phyloP scores from a whole-genome alignment of 1,139 yeast species.

The Saccharomyces hybrid region DNA sequence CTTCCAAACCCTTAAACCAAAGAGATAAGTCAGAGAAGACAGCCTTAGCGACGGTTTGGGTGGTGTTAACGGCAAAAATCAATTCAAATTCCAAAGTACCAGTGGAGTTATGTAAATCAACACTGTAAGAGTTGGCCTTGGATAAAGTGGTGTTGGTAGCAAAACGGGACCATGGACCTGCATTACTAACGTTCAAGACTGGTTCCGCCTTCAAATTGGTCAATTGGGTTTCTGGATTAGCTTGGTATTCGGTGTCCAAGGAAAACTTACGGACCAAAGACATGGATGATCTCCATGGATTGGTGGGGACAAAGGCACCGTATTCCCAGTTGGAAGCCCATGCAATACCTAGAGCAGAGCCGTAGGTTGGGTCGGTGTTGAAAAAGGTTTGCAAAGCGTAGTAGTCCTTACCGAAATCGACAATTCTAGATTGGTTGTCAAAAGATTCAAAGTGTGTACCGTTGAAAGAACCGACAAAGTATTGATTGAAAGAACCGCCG shows the following conservation, averaged over 20 bases:
- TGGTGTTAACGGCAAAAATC: constrained; percentile 13
- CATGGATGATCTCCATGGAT: constrained; percentile 33
- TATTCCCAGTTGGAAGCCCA: constrained; percentile 40
- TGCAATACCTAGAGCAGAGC: constrained; percentile 30
- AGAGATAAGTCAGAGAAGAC: constrained; percentile 14
- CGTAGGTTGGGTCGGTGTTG: constrained; percentile 16
- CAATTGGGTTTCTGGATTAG: constrained; percentile 22
- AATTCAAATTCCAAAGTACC: constrained; percentile 10
- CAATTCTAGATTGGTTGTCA: constrained; percentile 24
- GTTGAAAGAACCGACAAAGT: constrained; percentile 37
- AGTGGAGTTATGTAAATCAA: background rate
- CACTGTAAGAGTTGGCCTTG: background rate
- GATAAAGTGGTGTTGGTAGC: background rate
- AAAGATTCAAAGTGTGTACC: constrained; percentile 32
- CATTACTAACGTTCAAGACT: constrained; percentile 8
- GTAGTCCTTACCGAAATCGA: constrained; percentile 35
- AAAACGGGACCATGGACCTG: background rate
- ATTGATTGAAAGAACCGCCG: constrained; percentile 36
- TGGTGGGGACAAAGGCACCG: constrained; percentile 31
- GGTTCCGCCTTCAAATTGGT: constrained; percentile 26
- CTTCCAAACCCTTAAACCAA: constrained; percentile 11
- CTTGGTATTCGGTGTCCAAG: constrained; percentile 19
- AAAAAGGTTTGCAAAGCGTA: constrained; percentile 34
- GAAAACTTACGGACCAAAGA: constrained; percentile 30
- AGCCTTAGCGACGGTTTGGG: constrained; percentile 7